Evolutionary conservation across 2,329 filamentous ascomycete genomes (phyloP).

Genomic region (Ophiocordyceps camponoti-leonardi): DNA sequence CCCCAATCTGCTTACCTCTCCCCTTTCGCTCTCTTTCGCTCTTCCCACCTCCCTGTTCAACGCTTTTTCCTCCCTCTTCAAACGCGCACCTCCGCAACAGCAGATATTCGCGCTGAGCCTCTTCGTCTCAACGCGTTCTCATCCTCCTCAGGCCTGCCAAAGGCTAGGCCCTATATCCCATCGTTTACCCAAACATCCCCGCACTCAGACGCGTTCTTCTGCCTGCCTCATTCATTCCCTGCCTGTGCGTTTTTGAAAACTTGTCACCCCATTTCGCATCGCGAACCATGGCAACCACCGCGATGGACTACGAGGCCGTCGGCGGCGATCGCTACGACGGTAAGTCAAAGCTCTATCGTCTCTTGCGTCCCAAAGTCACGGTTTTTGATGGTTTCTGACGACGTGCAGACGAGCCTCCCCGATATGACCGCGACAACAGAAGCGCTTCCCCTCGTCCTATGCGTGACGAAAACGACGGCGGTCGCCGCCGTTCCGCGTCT

Average conservation of each 20-base stretch:
- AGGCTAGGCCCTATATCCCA: neutral
- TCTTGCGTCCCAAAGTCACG: neutral
- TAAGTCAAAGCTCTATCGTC: slow-evolving; percentile 12
- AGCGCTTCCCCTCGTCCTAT: slow-evolving; percentile 45
- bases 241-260: neutral
- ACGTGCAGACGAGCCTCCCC: slow-evolving; percentile 39
- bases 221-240: neutral
- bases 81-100: neutral
- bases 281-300: slow-evolving; percentile 39
- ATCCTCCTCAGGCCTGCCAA: neutral
- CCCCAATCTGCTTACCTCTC: neutral
- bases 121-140: slow-evolving; percentile 1
- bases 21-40: neutral
- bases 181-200: neutral
- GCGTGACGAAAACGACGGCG: slow-evolving; percentile 43
- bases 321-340: slow-evolving; percentile 51
- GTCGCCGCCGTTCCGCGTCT: slow-evolving; percentile 44
- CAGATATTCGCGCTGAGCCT: neutral
- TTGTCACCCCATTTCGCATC: neutral
- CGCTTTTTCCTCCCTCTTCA: neutral
- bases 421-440: slow-evolving; percentile 49
- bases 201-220: neutral
- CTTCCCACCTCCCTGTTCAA: slow-evolving; percentile 1
- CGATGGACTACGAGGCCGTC: slow-evolving; percentile 55
- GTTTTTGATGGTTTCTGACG: neutral